phyloP scores from a whole-genome alignment of 495 filamentous ascomycete species.

The Trichocladium antarcticum region DNA sequence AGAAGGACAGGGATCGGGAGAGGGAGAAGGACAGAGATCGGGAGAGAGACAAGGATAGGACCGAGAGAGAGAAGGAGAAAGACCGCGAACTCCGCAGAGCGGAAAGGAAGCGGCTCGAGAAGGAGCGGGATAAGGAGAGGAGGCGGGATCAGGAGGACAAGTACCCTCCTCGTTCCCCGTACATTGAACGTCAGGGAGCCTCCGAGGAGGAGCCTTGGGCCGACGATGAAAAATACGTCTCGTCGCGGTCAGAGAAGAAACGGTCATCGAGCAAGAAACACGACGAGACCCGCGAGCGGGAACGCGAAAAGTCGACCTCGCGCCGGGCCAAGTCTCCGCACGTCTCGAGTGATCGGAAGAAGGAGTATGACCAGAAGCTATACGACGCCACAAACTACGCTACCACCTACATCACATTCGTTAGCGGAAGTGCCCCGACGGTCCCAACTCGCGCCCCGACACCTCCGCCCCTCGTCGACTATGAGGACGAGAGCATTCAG shows the following conservation, averaged over 20 bases:
- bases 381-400: slow-evolving; percentile 19
- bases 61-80: slow-evolving; percentile 7
- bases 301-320: slow-evolving; percentile 24
- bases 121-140: slow-evolving; percentile 22
- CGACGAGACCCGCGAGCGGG: slow-evolving; percentile 22
- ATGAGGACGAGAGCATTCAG: slow-evolving; percentile 19
- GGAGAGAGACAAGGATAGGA: slow-evolving; percentile 13
- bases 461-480: slow-evolving; percentile 26
- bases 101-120: slow-evolving; percentile 20
- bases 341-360: slow-evolving; percentile 7
- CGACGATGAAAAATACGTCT: slow-evolving; percentile 26
- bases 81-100: slow-evolving; percentile 6
- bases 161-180: slow-evolving; percentile 16
- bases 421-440: slow-evolving; percentile 7
- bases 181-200: slow-evolving; percentile 13
- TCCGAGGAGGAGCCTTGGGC: slow-evolving; percentile 24
- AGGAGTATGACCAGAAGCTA: neutral
- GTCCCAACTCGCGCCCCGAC: slow-evolving; percentile 21
- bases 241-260: slow-evolving; percentile 32
- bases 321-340: slow-evolving; percentile 17
- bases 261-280: slow-evolving; percentile 33
- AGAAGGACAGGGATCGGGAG: slow-evolving; percentile 8
- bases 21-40: slow-evolving; percentile 17
- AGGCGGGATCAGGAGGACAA: slow-evolving; percentile 30
- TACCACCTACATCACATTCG: slow-evolving; percentile 3